Evolutionary conservation across 345 rosid species (phyloP).

Genomic region (Salix koriyanagi): DNA sequence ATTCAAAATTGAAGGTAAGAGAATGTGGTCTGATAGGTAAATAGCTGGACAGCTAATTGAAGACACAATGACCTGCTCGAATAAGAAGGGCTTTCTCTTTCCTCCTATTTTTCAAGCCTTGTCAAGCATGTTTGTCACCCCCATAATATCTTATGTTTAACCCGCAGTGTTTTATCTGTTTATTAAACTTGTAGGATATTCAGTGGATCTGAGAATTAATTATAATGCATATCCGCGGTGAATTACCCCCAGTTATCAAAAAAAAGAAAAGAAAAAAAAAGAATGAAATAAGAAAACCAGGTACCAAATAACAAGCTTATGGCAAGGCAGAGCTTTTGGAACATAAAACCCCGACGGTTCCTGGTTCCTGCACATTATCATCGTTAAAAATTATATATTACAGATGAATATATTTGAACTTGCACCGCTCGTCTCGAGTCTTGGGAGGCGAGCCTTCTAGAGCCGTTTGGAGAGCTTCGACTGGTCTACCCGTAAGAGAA

Average conservation of each 20-base stretch:
- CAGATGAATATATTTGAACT: conserved; percentile 23
- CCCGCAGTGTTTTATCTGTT: fast-evolving
- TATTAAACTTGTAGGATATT: too few relatives aligned
- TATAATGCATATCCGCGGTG: fast-evolving
- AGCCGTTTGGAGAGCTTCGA: conserved; percentile 88
- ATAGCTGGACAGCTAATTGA: neutral
- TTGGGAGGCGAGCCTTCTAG: conserved; percentile 89
- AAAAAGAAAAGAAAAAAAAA: too few relatives aligned
- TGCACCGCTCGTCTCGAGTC: conserved; percentile 85
- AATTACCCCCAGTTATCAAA: too few relatives aligned
- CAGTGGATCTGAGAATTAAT: too few relatives aligned
- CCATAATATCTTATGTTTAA: too few relatives aligned
- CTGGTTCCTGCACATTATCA: neutral
- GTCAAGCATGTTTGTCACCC: too few relatives aligned
- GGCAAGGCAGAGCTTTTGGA: neutral
- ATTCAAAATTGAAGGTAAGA: neutral
- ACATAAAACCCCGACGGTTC: neutral
- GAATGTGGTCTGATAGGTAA: neutral
- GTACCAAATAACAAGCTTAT: neutral
- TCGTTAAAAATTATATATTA: neutral
- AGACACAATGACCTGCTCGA: neutral
- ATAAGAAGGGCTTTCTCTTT: neutral
- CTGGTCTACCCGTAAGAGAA: conserved; percentile 37
- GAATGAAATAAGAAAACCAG: neutral
- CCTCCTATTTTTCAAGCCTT: too few relatives aligned